Base-by-base conservation (phyloP, 257 asterid genomes). In the Pogostemon cablin region DNA sequence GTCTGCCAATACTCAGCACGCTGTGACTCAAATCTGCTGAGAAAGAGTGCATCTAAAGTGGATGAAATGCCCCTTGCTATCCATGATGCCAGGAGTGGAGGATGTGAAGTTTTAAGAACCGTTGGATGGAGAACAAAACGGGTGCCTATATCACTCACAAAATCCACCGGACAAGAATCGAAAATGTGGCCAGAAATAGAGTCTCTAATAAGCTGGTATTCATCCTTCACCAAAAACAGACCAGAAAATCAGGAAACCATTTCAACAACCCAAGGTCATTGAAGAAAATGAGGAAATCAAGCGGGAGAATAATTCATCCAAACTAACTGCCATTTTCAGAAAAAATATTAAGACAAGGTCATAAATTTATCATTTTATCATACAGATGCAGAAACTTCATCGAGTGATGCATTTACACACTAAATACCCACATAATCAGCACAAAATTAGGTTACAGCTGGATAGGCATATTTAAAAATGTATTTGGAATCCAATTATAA, bases 1-100 rank as follows among this genome's bases (percentile, higher is more conserved):
- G 96, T 95, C 83, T 95, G 98, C 99, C 99, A 95, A 76, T 83
- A 89, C 72, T 91, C 92, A 1, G 99, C 98, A 49, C 99, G 89
- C 72, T 95, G 95, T 10, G 85, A 59, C 77, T 95, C 99, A 59
- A 90, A 84, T 77, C 85, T 83, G 78, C 82, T 77, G 52, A 87
- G 95, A 81, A 91, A 95, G 81, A 95, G 82, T 9, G 92, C 79
- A 53, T 95, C 98, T 62, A 95, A 80, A 76, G 92, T 69, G 77
- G 97, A 89, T 71, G 96, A 79, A 57, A 89, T 75, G 42, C 95
- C 89, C 57, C 69, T 78, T 41, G 85, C 91, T 71, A 95, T 79
- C 97, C 93, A 95, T 39, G 93, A 80, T 9, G 84, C 90, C 53
- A 86, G 11, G 48, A 68, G 83, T n/a, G 97, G 96, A 72, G 97